These are phyloP conservation scores for Cylindrodendrum hubeiense DNA, from an alignment of 2,329 filamentous ascomycete species.

Conservation along the genomic window DNA sequence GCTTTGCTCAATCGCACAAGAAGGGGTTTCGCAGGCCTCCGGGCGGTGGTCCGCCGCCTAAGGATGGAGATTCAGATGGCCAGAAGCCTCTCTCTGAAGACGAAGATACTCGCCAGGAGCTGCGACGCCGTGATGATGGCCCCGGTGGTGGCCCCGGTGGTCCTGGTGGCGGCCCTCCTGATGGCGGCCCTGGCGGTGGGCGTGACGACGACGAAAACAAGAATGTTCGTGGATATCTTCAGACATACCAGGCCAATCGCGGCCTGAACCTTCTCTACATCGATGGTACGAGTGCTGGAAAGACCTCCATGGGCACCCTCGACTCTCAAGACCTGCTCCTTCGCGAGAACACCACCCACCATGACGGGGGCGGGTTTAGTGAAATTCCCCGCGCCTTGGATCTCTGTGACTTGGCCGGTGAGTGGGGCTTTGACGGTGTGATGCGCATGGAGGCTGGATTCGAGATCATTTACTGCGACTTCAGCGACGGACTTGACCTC, in stretches of 20 bases:
- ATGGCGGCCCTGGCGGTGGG: not conserved
- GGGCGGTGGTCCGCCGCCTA: slow-evolving; percentile 4
- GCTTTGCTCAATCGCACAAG: slow-evolving; percentile 64
- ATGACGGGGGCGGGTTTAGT: slow-evolving; percentile 40
- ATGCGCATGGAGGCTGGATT: slow-evolving; percentile 78
- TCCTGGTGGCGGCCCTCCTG: not conserved
- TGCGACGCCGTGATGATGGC: slow-evolving; percentile 20
- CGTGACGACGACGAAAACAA: slow-evolving; percentile 10
- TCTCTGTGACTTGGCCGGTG: slow-evolving; percentile 66
- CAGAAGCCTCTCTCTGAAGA: slow-evolving; percentile 5
- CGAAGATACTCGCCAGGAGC: slow-evolving; percentile 21
- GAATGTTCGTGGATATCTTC: slow-evolving; percentile 68
- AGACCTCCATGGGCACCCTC: slow-evolving; percentile 73
- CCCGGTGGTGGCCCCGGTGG: not conserved
- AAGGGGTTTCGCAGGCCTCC: not conserved
- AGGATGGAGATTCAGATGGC: not conserved
- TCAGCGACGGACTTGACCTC: slow-evolving; percentile 58
- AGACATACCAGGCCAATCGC: slow-evolving; percentile 72
- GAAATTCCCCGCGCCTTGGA: slow-evolving; percentile 66
- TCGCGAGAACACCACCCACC: slow-evolving; percentile 51
- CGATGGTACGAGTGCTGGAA: slow-evolving; percentile 78
- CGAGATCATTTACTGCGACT: slow-evolving; percentile 77
- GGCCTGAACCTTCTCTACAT: slow-evolving; percentile 74
- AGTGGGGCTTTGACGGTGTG: slow-evolving; percentile 73
- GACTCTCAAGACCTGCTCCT: slow-evolving; percentile 76